Evolutionary conservation across 169 alveolate genomes (phyloP), one percentile per base, ranked within the genome.

Genomic region (Plasmodium coatneyi): DNA sequence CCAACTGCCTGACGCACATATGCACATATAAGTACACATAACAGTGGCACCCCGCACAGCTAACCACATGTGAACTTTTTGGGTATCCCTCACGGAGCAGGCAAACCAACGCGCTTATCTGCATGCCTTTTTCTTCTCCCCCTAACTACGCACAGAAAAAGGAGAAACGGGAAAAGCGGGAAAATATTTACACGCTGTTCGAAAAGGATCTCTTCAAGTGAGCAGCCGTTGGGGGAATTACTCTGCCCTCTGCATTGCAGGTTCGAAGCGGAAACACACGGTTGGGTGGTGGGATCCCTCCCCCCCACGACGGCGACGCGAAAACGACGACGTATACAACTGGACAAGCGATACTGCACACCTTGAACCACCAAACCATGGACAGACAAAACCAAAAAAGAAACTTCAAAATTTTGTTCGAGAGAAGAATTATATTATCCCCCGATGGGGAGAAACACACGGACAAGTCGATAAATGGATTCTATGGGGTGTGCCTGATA

Each of bases 141-240:
- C 43, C 32, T 14, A 32, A 25, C 46, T 6, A 5, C n/a, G 30
- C 49, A 66, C 74, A 89, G 94, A 89, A 89, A 89, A 89, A 89
- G 74, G 94, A 89, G 81, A 89, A 89, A 41, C 87, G 94, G 28
- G 94, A 89, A 89, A 89, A 89, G 49, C 87, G 94, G n/a, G 94
- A 89, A 78, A 89, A 79, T 22, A 89, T 89, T 41, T 89, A 89
- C 81, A 46, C 89, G 25, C 34, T 78, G 7, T 79, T 89, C 81
- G 94, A 89, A 60, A 78, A 79, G 34, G 89, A 89, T 56, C 49
- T 89, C 80, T 89, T 89, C 81, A 72, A 89, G 71, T 89, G 72
- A 71, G 22, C 14, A 71, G 41, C 12, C 28, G 7, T 74, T 10
- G 36, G 76, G 39, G 30, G 82, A 74, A 74, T 5, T 32, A 5